These are phyloP conservation scores for Silene latifolia DNA, from an alignment of 148 eudicot genomes.

Conservation along the genomic window DNA sequence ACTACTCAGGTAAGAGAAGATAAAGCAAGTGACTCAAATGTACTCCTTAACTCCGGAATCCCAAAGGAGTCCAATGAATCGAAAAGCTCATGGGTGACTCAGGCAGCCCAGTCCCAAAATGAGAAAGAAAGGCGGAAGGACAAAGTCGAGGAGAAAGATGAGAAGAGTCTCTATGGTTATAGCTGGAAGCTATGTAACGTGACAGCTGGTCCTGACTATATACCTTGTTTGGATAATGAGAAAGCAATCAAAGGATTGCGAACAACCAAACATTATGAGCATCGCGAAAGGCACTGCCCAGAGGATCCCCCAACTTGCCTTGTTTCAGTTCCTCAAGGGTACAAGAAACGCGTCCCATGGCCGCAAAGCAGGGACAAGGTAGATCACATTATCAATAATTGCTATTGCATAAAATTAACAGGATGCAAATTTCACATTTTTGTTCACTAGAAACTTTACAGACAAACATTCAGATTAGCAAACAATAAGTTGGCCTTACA, in stretches of 20 bases:
- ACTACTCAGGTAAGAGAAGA: constrained; percentile 24
- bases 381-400: background rate
- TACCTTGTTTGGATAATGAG: constrained; percentile 83
- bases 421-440: background rate
- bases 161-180: constrained; percentile 27
- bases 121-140: constrained; percentile 60
- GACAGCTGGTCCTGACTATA: constrained; percentile 61
- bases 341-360: constrained; percentile 64
- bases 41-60: constrained; percentile 47
- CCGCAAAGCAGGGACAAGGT: constrained; percentile 85
- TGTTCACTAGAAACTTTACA: background rate
- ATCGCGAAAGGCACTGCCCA: constrained; percentile 86
- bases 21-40: constrained; percentile 21
- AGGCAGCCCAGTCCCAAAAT: constrained; percentile 55
- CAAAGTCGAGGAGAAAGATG: constrained; percentile 24
- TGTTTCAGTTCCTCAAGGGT: constrained; percentile 52
- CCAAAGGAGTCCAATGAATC: constrained; percentile 78
- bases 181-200: constrained; percentile 68
- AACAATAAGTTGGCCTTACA: background rate
- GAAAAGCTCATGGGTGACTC: constrained; percentile 66
- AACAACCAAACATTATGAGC: constrained; percentile 55
- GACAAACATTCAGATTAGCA: background rate
- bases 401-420: background rate
- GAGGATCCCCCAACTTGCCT: constrained; percentile 65
- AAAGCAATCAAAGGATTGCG: constrained; percentile 42